Evolutionary conservation across 176 grass and related monocot species (phyloP).

Genomic region (Oryza punctata): DNA sequence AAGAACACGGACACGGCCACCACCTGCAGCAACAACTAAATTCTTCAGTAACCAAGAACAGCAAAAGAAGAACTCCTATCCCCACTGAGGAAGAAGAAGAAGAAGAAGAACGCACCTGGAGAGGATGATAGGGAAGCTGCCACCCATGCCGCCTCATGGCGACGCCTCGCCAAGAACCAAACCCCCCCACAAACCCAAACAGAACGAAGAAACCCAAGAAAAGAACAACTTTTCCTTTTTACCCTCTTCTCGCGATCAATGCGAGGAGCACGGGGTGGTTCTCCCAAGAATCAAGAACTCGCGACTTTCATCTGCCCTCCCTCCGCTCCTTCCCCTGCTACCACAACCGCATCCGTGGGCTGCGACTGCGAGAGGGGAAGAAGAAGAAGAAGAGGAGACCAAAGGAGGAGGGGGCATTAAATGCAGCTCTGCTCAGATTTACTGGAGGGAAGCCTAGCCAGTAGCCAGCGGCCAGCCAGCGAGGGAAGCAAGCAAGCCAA

Average conservation of each 20-base stretch:
- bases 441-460: background rate
- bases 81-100: background rate
- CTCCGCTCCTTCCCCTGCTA: background rate
- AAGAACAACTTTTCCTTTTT: background rate
- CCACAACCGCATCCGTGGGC: conserved; percentile 18
- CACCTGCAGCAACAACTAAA: conserved; percentile 53
- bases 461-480: conserved; percentile 12
- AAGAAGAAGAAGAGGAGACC: background rate
- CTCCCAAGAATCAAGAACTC: conserved; percentile 12
- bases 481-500: background rate
- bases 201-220: conserved; percentile 10
- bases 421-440: conserved; percentile 56
- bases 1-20: conserved; percentile 94
- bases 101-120: conserved; percentile 56
- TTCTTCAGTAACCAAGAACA: conserved; percentile 2
- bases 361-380: background rate
- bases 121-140: conserved; percentile 97
- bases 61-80: background rate
- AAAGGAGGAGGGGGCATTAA: conserved; percentile 41
- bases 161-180: conserved; percentile 3
- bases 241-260: conserved; percentile 21
- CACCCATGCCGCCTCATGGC: conserved; percentile 95
- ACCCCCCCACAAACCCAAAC: background rate
- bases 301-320: background rate
- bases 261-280: background rate